These are phyloP conservation scores for Biancaea sappan DNA, from an alignment of 306 rosid genomes.

Conservation along the genomic window DNA sequence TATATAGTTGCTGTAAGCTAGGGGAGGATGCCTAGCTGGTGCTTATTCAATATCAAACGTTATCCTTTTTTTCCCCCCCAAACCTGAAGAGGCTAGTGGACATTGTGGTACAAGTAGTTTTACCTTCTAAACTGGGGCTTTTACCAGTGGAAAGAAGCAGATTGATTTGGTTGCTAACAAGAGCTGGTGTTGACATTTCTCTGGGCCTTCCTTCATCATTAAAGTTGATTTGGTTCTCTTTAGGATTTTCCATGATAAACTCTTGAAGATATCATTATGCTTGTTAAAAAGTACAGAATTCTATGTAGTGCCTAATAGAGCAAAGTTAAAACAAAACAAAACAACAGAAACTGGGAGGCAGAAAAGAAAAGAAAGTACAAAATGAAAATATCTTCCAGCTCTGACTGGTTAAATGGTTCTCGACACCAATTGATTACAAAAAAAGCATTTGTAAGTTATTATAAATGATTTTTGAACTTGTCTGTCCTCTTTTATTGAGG, in stretches of 20 bases:
- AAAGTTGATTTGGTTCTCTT: not conserved
- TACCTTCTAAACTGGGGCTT: not conserved
- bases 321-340: not conserved
- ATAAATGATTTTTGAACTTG: not conserved
- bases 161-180: not conserved
- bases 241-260: not conserved
- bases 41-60: not conserved
- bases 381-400: not conserved
- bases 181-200: not conserved
- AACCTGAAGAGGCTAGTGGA: not conserved
- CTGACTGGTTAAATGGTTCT: not conserved
- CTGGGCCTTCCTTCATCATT: not conserved
- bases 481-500: not conserved
- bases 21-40: not conserved
- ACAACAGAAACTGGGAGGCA: not conserved
- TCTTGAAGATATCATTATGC: not conserved
- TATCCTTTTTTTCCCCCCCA: not conserved
- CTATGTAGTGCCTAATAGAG: not conserved
- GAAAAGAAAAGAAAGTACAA: not conserved
- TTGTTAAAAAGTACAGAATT: not conserved
- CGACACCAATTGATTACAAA: not conserved
- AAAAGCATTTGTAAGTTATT: constrained; percentile 1
- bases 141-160: not conserved
- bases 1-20: not conserved
- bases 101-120: not conserved